Percentiles rank a stretch among this genome's conserved stretches.
These are phyloP conservation scores for Centella asiatica DNA, from an alignment of 129 eudicot species.

Conservation along the genomic window DNA sequence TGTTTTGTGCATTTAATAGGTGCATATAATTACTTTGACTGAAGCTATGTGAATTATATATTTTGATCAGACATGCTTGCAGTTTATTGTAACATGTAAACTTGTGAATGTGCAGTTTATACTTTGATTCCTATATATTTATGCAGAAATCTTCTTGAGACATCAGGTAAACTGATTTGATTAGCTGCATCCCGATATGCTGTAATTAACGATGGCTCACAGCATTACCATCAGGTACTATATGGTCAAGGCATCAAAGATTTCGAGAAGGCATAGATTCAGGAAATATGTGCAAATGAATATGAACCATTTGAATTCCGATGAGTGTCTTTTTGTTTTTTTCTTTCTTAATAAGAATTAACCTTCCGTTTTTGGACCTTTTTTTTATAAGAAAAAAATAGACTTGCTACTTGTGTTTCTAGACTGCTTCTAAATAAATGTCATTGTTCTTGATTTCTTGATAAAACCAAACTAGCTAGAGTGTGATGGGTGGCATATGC, in stretches of 20 bases:
- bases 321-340: not conserved
- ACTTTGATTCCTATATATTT: not conserved
- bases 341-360: too few relatives aligned
- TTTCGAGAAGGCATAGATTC: not conserved
- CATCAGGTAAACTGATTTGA: not conserved
- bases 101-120: not conserved
- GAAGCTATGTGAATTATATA: too few relatives aligned
- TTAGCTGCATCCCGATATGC: not conserved
- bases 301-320: constrained; percentile 1
- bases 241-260: not conserved
- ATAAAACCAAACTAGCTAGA: not conserved
- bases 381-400: not conserved
- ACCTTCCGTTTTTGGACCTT: not conserved
- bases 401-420: too few relatives aligned
- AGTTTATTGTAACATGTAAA: not conserved
- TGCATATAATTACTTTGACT: too few relatives aligned
- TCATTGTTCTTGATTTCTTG: not conserved
- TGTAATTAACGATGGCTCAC: not conserved
- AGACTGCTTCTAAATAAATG: too few relatives aligned
- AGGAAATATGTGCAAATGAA: not conserved
- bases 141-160: not conserved
- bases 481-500: not conserved
- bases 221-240: constrained; percentile 6
- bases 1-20: too few relatives aligned
- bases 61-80: not conserved